phyloP scores from a whole-genome alignment of 2,329 filamentous ascomycete species.

The Microcyclospora tardicrescens region DNA sequence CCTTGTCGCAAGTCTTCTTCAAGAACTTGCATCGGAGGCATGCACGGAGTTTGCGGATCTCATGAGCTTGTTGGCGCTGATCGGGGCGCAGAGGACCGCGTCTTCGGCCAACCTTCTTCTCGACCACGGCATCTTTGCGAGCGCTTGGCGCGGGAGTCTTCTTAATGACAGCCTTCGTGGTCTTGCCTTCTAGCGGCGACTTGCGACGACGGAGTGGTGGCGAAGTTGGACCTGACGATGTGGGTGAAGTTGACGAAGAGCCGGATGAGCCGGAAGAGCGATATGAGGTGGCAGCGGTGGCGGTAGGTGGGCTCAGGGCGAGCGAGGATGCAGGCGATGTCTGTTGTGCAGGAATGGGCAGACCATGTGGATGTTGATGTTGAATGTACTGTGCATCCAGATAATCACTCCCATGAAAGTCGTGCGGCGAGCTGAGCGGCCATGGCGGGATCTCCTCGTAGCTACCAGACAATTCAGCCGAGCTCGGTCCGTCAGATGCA shows the following conservation, averaged over 20 bases:
- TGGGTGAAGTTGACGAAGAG: conserved; percentile 22
- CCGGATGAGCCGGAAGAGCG: conserved; percentile 15
- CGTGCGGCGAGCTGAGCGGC: conserved; percentile 69
- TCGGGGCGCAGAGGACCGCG: conserved; percentile 83
- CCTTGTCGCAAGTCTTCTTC: conserved; percentile 98
- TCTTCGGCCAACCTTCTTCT: conserved; percentile 88
- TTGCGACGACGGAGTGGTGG: conserved; percentile 48
- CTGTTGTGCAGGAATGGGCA: conserved; percentile 16
- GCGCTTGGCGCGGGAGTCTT: conserved; percentile 51
- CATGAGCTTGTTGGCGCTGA: conserved; percentile 89
- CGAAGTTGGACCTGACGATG: conserved; percentile 24
- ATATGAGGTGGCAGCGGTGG: conserved; percentile 11
- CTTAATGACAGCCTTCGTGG: conserved; percentile 72
- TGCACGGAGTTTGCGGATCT: conserved; percentile 88
- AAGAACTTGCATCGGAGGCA: conserved; percentile 95
- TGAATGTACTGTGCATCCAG: conserved; percentile 46
- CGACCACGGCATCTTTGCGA: conserved; percentile 62
- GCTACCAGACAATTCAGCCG: conserved; percentile 54
- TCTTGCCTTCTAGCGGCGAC: conserved; percentile 56
- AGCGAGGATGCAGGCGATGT: conserved; percentile 16
- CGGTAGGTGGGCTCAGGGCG: conserved; percentile 15
- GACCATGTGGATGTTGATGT: conserved; percentile 20
- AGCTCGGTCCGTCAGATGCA: conserved; percentile 48
- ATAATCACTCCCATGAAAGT: conserved; percentile 49
- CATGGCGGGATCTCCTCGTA: conserved; percentile 66